phyloP scores from a whole-genome alignment of 1,139 yeast species.

The Taphrina flavorubra region DNA sequence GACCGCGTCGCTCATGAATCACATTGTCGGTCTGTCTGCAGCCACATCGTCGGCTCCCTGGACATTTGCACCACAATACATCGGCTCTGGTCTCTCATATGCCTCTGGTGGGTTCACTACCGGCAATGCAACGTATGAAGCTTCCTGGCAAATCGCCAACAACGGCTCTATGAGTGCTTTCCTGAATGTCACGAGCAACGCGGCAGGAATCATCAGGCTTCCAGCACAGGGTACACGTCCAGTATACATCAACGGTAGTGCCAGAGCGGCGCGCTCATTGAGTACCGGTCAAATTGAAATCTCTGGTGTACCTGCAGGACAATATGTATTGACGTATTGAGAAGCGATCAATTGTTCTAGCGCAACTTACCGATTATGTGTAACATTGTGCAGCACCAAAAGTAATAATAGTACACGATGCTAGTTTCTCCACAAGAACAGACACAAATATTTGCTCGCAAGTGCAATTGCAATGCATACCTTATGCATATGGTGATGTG shows the following conservation, averaged over 20 bases:
- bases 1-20: neutral
- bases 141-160: neutral
- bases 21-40: neutral
- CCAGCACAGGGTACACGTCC: neutral
- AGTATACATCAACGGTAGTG: neutral
- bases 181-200: neutral
- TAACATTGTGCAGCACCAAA: too few species aligned
- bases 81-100: neutral
- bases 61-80: neutral
- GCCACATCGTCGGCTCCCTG: conserved; percentile 1
- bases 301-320: neutral
- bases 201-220: neutral
- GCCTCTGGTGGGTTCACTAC: neutral
- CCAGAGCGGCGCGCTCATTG: neutral
- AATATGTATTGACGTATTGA: neutral
- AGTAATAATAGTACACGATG: too few species aligned
- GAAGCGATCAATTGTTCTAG: neutral
- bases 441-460: too few species aligned
- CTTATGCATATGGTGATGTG: too few species aligned
- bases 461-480: too few species aligned
- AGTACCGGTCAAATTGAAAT: neutral
- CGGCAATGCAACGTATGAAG: neutral
- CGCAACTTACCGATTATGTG: neutral
- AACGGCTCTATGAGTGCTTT: neutral
- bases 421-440: too few species aligned